Evolutionary conservation across 2,329 filamentous ascomycete species (phyloP), one percentile per base, ranked within the genome.

Genomic region (Aspergillus sp.): DNA sequence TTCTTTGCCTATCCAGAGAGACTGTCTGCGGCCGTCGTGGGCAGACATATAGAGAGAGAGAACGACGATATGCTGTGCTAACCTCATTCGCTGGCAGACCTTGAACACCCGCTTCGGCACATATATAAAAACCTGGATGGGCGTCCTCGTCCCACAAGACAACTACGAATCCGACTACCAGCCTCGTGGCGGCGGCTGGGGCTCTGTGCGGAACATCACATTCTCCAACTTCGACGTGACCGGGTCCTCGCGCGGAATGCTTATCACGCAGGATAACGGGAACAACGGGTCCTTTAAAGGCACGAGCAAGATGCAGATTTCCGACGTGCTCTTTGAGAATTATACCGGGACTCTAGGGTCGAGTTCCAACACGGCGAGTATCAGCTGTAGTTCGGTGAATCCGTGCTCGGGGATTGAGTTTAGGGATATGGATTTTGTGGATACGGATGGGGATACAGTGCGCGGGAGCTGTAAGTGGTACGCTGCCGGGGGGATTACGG

Each of bases 121-220:
- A 0, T 85, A 85, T 65, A 83, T 87, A 70, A 87, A 86, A 68
- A 86, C 84, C 0, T 87, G 82, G 81, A 76, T 84, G 4, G 84
- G 84, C 4, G 79, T 73, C 1, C 76, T 80, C 2, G 77, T 82
- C 0, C 76, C 77, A 0, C 81, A 85, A 64, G 68, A 70, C 19
- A 71, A 68, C 7, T 86, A 86, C 66, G 83, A 87, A 66, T 80
- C 75, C 57, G 82, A 73, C 7, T 79, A 76, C 22, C 70, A 78
- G 41, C 82, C 84, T 3, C 76, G 81, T 4, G 84, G 84, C 11
- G 83, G 79, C 15, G 84, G 84, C 19, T 85, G 83, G 81, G 84
- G 85, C n/a, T 74, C 71, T 3, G 79, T 86, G 4, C 71, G 75
- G 15, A 84, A 85, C 65, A 72, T 86, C 7, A 68, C 80, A 1